Base-by-base conservation (phyloP, 192 early-diverging fungal genomes). In the Backusella australiensis region DNA sequence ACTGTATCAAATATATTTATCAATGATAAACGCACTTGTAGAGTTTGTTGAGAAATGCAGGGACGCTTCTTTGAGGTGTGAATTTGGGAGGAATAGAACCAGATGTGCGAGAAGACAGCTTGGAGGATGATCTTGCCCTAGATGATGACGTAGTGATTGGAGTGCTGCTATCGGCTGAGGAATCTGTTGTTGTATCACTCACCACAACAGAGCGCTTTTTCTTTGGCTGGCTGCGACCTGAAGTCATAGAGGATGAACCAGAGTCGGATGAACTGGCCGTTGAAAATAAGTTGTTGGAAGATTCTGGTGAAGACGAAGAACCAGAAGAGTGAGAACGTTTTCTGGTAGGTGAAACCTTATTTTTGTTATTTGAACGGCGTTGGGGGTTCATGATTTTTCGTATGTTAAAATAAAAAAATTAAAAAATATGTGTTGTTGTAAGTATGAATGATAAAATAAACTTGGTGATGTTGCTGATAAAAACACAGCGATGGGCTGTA, bases 21-120 rank as follows among this genome's bases (percentile, higher is more conserved):
- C 56, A 63, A 26, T 63, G 56, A 4, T 63, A 63, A 63, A 63
- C 56, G 56, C 86, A 94, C 93, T 88, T 92, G 82, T 96, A 97
- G 7, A 98, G 90, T 80, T 98, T 98, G 84, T 94, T 96, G 26
- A 98, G 82, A 78, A 98, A 98, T 7, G 95, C 94, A 2, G 97
- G 94, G 19, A 98, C 94, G 9, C 81, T 84, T 7, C 78, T 67
- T 70, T 78, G 77, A 12, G 42, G 42, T 17, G 52, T 41, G 12
- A 74, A 29, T 3, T 56, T 56, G 19, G 15, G 72, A 14, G 34
- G 34, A 32, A 38, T 63, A 1, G 56, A 63, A 4, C 56, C 56
- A 63, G 56, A 63, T 63, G 9, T 17, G 15, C 14, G 29, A 34
- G 41, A 14, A 42, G 39, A 41, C 39, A 38, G 4, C 9, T 71